Conservation (phyloP, 169 alveolate species). For the Toxoplasma gondii region DNA sequence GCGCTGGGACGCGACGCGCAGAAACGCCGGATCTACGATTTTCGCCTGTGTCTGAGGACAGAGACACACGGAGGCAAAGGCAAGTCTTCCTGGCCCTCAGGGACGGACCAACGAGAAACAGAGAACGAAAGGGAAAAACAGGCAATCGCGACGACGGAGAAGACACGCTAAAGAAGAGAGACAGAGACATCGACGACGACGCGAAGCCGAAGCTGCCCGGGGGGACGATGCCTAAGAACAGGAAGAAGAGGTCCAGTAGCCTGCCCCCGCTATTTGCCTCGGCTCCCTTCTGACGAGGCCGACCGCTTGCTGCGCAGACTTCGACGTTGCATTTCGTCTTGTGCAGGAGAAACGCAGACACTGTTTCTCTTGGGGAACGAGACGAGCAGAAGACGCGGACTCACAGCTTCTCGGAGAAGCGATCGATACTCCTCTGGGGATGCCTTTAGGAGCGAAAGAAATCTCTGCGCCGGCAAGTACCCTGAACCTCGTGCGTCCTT, state of each 20-base stretch:
- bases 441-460: not conserved
- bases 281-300: too few species aligned
- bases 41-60: not conserved
- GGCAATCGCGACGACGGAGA: not conserved
- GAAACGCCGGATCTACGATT: not conserved
- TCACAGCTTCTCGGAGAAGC: not conserved
- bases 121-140: not conserved
- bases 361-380: not conserved
- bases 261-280: too few species aligned
- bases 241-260: not conserved
- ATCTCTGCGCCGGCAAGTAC: not conserved
- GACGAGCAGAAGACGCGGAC: not conserved
- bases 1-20: conserved; percentile 27
- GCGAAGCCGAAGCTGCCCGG: not conserved
- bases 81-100: not conserved
- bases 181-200: not conserved
- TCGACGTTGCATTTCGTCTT: too few species aligned
- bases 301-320: too few species aligned
- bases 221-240: not conserved
- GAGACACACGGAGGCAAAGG: not conserved
- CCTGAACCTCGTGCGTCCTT: not conserved
- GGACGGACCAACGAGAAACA: not conserved
- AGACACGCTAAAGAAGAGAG: not conserved
- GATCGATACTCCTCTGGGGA: not conserved
- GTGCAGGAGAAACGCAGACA: not conserved